phyloP scores from a whole-genome alignment of 345 rosid species.

The Garcia nutans region DNA sequence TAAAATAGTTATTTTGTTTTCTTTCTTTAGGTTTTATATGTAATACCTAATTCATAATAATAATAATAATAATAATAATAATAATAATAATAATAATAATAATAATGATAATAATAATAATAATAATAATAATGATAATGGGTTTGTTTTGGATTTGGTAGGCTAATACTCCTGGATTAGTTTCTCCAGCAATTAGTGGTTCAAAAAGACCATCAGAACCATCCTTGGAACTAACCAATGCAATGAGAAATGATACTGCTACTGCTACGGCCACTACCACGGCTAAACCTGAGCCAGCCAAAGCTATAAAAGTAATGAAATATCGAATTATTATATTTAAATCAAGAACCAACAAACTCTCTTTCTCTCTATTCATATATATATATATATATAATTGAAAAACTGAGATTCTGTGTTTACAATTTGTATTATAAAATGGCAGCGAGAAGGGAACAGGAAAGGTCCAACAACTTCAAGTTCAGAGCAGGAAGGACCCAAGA shows the following conservation, averaged over 20 bases:
- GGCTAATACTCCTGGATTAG: conserved; percentile 22
- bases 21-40: neutral
- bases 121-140: neutral
- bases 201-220: conserved; percentile 40
- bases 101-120: conserved; percentile 8
- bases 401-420: conserved; percentile 17
- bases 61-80: neutral
- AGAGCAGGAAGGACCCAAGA: conserved; percentile 47
- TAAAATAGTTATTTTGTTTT: neutral
- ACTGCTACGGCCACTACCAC: neutral
- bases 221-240: conserved; percentile 34
- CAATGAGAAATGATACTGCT: conserved; percentile 26
- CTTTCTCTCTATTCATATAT: neutral
- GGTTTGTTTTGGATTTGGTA: conserved; percentile 29
- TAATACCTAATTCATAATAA: neutral
- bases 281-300: conserved; percentile 27
- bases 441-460: conserved; percentile 52
- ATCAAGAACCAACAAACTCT: neutral
- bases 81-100: neutral
- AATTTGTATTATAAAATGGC: conserved; percentile 16
- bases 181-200: conserved; percentile 33
- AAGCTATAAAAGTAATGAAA: conserved; percentile 35
- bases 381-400: neutral
- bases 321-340: neutral
- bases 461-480: conserved; percentile 40